Evolutionary conservation across 495 filamentous ascomycete species (phyloP), one percentile per base, ranked within the genome.

Genomic region (Penicillium manginii): DNA sequence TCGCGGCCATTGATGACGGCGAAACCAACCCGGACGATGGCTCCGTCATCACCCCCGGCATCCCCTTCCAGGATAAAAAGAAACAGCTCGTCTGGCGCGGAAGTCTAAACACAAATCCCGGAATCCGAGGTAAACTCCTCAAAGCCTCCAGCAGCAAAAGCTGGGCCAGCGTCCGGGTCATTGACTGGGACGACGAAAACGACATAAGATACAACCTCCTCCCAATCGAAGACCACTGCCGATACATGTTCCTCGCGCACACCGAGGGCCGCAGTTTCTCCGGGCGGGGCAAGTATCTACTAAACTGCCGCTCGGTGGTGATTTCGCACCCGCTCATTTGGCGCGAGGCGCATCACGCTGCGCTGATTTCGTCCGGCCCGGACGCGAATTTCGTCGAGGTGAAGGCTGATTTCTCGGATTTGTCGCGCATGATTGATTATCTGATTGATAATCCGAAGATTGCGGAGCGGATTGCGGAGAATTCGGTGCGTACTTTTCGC

Each of bases 71-170:
- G 10, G 60, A 76, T 4, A 93, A 93, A 66, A 82, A 80, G 60
- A 78, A 83, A 39, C 82, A 86, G 62, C 83, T 86, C 0, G 77
- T 91, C 2, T 92, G 90, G 90, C 79, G 90, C 33, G 90, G 90
- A 2, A 81, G 63, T 49, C 54, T 77, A 0, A 67, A 68, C 2
- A 71, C 73, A 9, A 77, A 73, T 50, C 66, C 68, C 12, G 63
- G 62, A 14, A 54, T 84, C 3, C 71, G 83, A 7, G 66, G 77
- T 31, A 73, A 73, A 17, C 63, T 88, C 50, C 55, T 86, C 12
- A 70, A 79, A n/a, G 67, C 73, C 2, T 65, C 77, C 66, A 14
- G 75, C n/a, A n/a, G 75, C 4, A 75, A 78, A 45, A 60, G 72
- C 23, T 86, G 84, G 83, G 79, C 79, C 2, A 81, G 81, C 57